A percentile compares a stretch with the other conserved stretches of the same genome.
Evolutionary conservation across 2,329 filamentous ascomycete species (phyloP).

Genomic region (Colletotrichum sp.): DNA sequence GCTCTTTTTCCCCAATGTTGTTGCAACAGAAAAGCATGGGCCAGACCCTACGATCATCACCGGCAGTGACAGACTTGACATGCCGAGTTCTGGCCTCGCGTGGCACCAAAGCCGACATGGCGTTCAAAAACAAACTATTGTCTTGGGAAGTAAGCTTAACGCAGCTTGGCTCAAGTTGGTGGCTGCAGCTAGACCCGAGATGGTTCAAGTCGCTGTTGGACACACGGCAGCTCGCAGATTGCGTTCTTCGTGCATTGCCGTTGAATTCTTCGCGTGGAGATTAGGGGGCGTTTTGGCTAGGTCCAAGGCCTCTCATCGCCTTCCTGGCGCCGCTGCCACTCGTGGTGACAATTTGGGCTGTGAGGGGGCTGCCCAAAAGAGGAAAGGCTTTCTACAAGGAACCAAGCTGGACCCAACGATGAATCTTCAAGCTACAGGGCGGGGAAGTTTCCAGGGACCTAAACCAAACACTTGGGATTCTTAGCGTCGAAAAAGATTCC

Average conservation of each 20-base stretch:
- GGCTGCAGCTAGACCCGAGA: neutral
- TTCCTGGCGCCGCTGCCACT: neutral
- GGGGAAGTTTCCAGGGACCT: neutral
- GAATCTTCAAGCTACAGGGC: neutral
- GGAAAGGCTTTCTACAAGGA: neutral
- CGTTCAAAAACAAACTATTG: neutral
- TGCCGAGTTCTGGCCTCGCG: neutral
- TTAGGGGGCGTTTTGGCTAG: neutral
- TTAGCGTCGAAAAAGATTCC: neutral
- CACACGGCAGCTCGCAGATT: neutral
- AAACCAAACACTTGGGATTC: neutral
- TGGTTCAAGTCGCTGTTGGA: neutral
- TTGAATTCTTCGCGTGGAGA: neutral
- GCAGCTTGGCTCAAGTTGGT: neutral
- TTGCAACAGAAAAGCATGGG: neutral
- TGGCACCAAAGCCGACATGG: neutral
- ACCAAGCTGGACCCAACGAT: neutral
- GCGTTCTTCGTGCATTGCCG: neutral
- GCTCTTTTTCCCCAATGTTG: neutral
- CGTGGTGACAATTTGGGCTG: neutral
- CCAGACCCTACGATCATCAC: neutral
- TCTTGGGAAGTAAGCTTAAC: neutral
- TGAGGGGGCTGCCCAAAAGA: neutral
- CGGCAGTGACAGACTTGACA: neutral
- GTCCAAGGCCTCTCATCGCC: neutral